Base-by-base conservation (phyloP, 2,329 filamentous ascomycete genomes). In the Botrytis porri region DNA sequence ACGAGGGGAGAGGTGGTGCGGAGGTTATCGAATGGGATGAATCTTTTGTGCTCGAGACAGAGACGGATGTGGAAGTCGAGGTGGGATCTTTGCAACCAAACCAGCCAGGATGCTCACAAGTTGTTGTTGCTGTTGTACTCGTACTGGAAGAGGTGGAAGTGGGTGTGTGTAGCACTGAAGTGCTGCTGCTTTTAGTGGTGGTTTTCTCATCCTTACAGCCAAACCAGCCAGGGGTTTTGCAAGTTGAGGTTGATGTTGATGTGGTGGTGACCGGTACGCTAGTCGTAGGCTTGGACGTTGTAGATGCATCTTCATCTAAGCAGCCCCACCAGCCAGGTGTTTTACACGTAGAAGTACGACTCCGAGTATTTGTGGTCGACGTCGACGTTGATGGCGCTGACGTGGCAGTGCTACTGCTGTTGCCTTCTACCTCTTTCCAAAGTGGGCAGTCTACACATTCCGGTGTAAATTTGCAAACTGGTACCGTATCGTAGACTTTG, bases 391-490 rank as follows among this genome's bases (percentile, higher is more conserved):
- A 65, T 1, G 87, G 86, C 4, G 84, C 85, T 2, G 88, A 86
- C 0, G 89, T 89, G 0, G 91, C 92, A 0, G 90, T 94, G 1
- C 86, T 87, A 75, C 93, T 96, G 43, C 92, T 92, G 80, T 98
- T 98, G 81, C 94, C 80, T 39, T 78, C 78, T 41, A 80, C 78
- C 62, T 97, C 82, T 95, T 97, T 97, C 96, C 96, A 98, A 72
- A 92, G 90, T 73, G 89, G 93, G 79, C 95, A 98, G 81, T 99
- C 96, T 59, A 92, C 89, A 81, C 96, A 98, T 70, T 94, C 91
- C 35, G 89, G 86, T 10, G 95, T 95, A 43, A 87, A 86, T 71
- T 87, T 88, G 82, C 96, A 98, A 76, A 88, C 84, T 0, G 96
- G 92, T 0, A 97, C 93, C 5, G 86, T 84, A 75, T 97, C 92